Evolutionary conservation across 805 yeast species (phyloP).

Genomic region (Metschnikowia kofuensis): DNA sequence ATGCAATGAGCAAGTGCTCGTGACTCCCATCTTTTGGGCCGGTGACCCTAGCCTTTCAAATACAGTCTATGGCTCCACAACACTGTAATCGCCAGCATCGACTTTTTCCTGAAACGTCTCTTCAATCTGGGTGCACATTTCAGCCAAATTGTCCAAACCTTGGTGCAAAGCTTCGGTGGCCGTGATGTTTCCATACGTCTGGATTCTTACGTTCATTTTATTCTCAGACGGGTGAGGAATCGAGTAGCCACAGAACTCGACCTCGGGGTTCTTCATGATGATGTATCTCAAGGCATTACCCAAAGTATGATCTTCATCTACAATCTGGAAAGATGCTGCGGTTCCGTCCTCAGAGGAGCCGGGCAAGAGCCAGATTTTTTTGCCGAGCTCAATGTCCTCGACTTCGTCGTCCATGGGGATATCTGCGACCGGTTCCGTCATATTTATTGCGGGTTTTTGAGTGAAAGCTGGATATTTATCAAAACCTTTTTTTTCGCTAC

Average conservation of each 20-base stretch:
- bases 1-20: too few relatives aligned
- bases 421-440: constrained; percentile 21
- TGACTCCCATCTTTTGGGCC: too few relatives aligned
- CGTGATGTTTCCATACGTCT: constrained; percentile 81
- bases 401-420: constrained; percentile 24
- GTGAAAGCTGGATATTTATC: not conserved
- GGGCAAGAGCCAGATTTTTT: constrained; percentile 66
- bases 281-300: constrained; percentile 93
- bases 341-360: constrained; percentile 92
- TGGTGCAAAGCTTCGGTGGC: constrained; percentile 92
- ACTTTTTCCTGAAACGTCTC: constrained; percentile 69
- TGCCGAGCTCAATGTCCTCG: constrained; percentile 48
- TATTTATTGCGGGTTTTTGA: not conserved
- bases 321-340: constrained; percentile 89
- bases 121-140: constrained; percentile 81
- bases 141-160: constrained; percentile 82
- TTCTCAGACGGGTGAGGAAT: constrained; percentile 98
- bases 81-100: constrained; percentile 50
- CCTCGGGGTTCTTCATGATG: constrained; percentile 96
- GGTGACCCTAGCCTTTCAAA: too few relatives aligned
- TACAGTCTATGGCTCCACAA: constrained; percentile 50
- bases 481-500: not conserved
- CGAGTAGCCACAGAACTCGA: constrained; percentile 97
- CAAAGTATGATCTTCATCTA: constrained; percentile 93
- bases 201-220: constrained; percentile 85